Base-by-base conservation (phyloP, 2,329 filamentous ascomycete species). In the Diaporthe amygdali region DNA sequence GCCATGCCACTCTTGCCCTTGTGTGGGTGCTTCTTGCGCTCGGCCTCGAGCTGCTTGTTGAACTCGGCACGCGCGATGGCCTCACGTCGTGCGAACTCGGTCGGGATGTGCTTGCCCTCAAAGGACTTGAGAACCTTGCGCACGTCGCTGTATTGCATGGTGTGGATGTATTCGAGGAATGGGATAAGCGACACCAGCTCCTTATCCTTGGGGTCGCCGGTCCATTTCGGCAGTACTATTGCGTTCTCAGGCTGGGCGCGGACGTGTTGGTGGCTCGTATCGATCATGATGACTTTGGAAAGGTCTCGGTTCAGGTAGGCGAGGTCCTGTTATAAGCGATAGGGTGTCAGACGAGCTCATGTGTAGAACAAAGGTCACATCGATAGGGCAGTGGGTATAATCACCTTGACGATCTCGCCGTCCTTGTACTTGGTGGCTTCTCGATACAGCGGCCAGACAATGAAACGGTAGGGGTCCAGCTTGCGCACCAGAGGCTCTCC, bases 361-460 rank as follows among this genome's bases (percentile, higher is more conserved):
- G 25, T 27, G 3, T 2, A 14, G 22, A 2, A 17, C 32, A 22
- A 22, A 22, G 1, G 14, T 44, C 14, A 9, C 7, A 2, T 20
- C 10, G 2, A 15, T 1, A 6, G n/a, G 4, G 17, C 12, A 10
- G 34, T 2, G 32, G 17, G 9, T 1, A 22, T 5, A 8, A 84
- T 74, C 84, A 95, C 94, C 91, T 99, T 99, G 83, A 99, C 90
- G 78, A 98, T 95, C 83, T 98, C 94, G 74, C 96, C 96, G 74
- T 97, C 93, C 83, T 98, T 93, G 81, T 97, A 99, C 78, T 95
- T 94, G 72, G 96, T 98, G n/a, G 96, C 96, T 82, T 99, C 96
- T 69, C 96, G 90, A 86, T 94, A 98, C 59, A 99, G 86, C 2
- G 95, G 95, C 93, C 95, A 98, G 84, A 95, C 93, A 81, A 98